Conservation (phyloP, 2,329 filamentous ascomycete species). For the Pseudocercospora pini-densiflorae region DNA sequence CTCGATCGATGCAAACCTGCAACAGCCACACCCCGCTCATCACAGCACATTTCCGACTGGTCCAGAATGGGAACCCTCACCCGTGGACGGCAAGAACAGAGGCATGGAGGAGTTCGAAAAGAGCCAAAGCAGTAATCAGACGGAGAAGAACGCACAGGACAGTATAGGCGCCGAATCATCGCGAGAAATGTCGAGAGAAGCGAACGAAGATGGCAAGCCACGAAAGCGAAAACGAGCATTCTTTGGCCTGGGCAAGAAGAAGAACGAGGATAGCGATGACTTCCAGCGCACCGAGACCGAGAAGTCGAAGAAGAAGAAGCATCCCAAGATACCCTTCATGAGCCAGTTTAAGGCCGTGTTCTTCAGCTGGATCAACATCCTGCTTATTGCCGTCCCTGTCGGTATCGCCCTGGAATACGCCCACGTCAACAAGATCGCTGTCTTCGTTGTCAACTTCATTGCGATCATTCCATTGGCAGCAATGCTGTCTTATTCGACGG, state of each 20-base stretch:
- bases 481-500: slow-evolving; percentile 85
- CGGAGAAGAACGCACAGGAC: slow-evolving; percentile 6
- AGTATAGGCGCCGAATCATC: slow-evolving; percentile 12
- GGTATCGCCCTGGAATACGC: slow-evolving; percentile 75
- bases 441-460: slow-evolving; percentile 88
- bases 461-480: slow-evolving; percentile 90
- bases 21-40: slow-evolving; percentile 8
- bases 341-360: slow-evolving; percentile 73
- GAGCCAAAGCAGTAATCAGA: slow-evolving; percentile 12
- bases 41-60: slow-evolving; percentile 16
- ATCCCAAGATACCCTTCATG: slow-evolving; percentile 36
- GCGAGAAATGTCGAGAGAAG: slow-evolving; percentile 21
- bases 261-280: slow-evolving; percentile 28
- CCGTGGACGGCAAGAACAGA: slow-evolving; percentile 13
- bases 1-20: slow-evolving; percentile 20
- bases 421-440: slow-evolving; percentile 60
- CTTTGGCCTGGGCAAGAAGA: slow-evolving; percentile 28
- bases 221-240: slow-evolving; percentile 28
- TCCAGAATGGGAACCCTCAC: slow-evolving; percentile 12
- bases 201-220: slow-evolving; percentile 23
- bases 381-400: slow-evolving; percentile 76
- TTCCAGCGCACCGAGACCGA: slow-evolving; percentile 21
- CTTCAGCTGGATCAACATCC: slow-evolving; percentile 83
- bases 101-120: slow-evolving; percentile 13
- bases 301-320: slow-evolving; percentile 27